These are phyloP conservation scores for Tolypocladium amazonense DNA, from an alignment of 2,329 filamentous ascomycete species.

Conservation along the genomic window DNA sequence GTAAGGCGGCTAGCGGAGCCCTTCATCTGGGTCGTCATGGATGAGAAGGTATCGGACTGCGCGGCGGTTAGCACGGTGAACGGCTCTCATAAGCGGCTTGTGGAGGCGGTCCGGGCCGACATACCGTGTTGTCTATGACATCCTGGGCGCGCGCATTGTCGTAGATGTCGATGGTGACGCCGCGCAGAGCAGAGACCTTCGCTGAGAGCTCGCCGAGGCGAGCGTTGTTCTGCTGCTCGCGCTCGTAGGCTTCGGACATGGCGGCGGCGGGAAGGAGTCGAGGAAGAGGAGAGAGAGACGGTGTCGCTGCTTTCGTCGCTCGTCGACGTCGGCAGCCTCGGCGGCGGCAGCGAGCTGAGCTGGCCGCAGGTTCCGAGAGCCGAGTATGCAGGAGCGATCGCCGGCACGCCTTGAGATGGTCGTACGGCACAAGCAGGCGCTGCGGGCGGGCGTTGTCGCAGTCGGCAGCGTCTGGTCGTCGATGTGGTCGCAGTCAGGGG, in stretches of 20 bases:
- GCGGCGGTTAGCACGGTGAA: not conserved
- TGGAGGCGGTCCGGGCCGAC: conserved; percentile 12
- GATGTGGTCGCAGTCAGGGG: not conserved
- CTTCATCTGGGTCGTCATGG: conserved; percentile 71
- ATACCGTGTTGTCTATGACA: conserved; percentile 77
- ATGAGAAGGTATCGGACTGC: conserved; percentile 82
- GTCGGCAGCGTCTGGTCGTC: not conserved
- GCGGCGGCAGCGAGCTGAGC: not conserved
- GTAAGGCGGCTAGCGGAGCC: conserved; percentile 74
- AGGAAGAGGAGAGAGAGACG: not conserved
- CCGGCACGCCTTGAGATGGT: not conserved
- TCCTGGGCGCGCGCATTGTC: conserved; percentile 85
- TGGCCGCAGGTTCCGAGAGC: not conserved
- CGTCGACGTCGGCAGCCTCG: not conserved
- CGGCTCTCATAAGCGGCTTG: not conserved
- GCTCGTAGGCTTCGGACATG: conserved; percentile 71
- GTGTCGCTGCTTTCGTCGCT: not conserved
- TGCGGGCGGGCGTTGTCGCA: not conserved
- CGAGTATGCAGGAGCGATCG: not conserved
- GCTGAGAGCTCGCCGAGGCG: conserved; percentile 82
- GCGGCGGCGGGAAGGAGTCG: conserved; percentile 1
- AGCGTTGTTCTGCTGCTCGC: conserved; percentile 85
- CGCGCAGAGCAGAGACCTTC: conserved; percentile 86
- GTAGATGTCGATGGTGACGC: conserved; percentile 96
- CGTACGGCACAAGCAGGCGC: not conserved